Percentiles rank a stretch among this genome's conserved stretches.
phyloP scores from a whole-genome alignment of 2,329 filamentous ascomycete species.

The Penicillium sp. region DNA sequence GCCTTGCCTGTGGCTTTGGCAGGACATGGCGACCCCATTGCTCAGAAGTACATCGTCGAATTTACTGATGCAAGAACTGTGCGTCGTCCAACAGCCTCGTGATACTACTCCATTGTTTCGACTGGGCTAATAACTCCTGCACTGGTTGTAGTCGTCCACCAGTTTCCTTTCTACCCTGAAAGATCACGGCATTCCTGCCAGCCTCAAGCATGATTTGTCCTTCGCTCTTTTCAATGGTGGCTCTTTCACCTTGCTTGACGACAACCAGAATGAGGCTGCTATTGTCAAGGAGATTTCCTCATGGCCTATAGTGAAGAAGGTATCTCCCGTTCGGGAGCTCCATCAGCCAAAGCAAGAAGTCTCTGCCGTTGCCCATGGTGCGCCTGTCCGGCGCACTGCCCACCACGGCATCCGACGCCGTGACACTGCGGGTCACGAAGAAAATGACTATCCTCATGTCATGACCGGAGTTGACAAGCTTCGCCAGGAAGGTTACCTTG shows the following conservation, averaged over 20 bases:
- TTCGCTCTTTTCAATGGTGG: neutral
- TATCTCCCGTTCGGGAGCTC: neutral
- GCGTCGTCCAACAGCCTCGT: neutral
- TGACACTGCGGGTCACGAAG: neutral
- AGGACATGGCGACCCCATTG: slow-evolving; percentile 5
- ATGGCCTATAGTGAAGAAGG: neutral
- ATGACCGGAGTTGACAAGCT: neutral
- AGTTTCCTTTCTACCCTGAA: neutral
- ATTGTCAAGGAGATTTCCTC: neutral
- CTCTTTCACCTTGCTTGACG: neutral
- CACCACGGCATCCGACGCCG: neutral
- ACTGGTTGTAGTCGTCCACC: neutral
- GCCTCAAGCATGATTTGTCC: neutral
- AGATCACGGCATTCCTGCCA: neutral
- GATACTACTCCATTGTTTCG: neutral
- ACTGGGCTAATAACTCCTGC: neutral
- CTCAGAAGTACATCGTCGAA: slow-evolving; percentile 3
- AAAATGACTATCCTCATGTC: neutral
- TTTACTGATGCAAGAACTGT: neutral
- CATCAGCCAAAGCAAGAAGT: neutral
- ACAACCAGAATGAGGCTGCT: neutral
- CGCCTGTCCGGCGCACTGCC: neutral
- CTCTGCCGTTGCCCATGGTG: neutral
- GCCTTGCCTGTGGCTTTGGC: slow-evolving; percentile 3
- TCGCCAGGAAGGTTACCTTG: neutral